Conservation (phyloP, 805 yeast genomes). For the Hanseniaspora meyeri region DNA sequence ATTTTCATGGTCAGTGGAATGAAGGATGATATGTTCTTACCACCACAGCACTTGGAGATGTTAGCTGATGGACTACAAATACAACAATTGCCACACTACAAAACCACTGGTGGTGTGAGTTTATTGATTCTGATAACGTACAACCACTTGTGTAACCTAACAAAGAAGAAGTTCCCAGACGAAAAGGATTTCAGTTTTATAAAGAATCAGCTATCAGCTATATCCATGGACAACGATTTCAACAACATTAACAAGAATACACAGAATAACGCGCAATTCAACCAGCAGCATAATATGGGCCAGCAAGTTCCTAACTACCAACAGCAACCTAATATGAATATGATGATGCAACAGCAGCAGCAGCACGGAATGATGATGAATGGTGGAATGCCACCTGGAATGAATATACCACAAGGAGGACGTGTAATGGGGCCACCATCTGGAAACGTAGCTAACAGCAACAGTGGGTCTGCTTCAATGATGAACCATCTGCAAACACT, state of each 20-base stretch:
- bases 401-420: neutral
- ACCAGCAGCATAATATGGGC: neutral
- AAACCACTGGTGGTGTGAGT: conserved; percentile 51
- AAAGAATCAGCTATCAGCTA: conserved; percentile 44
- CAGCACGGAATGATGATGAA: conserved; percentile 3
- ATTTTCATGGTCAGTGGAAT: conserved; percentile 22
- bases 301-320: neutral
- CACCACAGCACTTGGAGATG: conserved; percentile 35
- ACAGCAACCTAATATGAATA: neutral
- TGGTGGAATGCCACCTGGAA: neutral
- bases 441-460: neutral
- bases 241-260: neutral
- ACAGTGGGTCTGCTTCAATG: neutral
- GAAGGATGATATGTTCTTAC: conserved; percentile 17
- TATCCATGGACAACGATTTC: conserved; percentile 16
- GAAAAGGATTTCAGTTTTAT: conserved; percentile 31
- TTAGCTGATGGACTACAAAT: conserved; percentile 61
- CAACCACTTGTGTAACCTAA: conserved; percentile 38
- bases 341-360: neutral
- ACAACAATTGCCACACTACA: conserved; percentile 44
- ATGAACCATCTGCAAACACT: conserved; percentile 8
- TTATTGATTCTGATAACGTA: conserved; percentile 53
- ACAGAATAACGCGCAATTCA: neutral
- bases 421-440: conserved; percentile 1
- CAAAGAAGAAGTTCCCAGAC: conserved; percentile 26